Base-by-base conservation (phyloP, 1,284 basidiomycete genomes). In the Anthracocystis walkeri region DNA sequence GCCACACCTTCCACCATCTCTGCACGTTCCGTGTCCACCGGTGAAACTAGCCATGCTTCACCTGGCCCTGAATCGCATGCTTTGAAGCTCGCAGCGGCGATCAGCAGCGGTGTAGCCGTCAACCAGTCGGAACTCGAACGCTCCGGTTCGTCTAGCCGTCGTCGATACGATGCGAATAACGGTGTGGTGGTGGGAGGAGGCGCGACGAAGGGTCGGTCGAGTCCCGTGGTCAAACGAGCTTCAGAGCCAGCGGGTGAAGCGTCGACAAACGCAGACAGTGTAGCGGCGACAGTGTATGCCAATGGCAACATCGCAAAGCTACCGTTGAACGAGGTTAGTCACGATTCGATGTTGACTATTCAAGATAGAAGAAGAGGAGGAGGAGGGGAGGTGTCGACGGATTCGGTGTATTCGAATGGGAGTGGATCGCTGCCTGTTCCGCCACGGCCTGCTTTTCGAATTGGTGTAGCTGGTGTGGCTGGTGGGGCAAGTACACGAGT, bases 291-390 rank as follows among this genome's bases (percentile, higher is more conserved):
- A n/a, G 48, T 75, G 7, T 75, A 65, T 25, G 72, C 66, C 7
- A 69, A 75, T 7, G 66, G 72, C 5, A 75, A 75, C 33, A 75
- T 75, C 18, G 72, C 72, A 1, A 53, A 52, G 38, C 62, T 75
- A 59, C 72, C 66, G 2, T 29, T 73, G 0, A 31, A 59, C 16
- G 62, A 62, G 3, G 4, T 21, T 0, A 62, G 54, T 31, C 31
- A 16, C 1, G 66, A 65, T 23, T 44, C 40, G 0, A 35, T 31
- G 53, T 18, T 46, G 7, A 61, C 58, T 6, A 35, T 56, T 6
- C 33, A 42, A 14, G 59, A 58, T 6, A 16, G 44, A 6, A 45
- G 57, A 4, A 18, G n/a, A 1, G 40, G 38, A 2, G 16, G 8
- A 31, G 35, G 31, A 8, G 44, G 21, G 11, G 60, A 55, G 16